Conservation (phyloP, 306 rosid genomes). For the Trifolium fragiferum region DNA sequence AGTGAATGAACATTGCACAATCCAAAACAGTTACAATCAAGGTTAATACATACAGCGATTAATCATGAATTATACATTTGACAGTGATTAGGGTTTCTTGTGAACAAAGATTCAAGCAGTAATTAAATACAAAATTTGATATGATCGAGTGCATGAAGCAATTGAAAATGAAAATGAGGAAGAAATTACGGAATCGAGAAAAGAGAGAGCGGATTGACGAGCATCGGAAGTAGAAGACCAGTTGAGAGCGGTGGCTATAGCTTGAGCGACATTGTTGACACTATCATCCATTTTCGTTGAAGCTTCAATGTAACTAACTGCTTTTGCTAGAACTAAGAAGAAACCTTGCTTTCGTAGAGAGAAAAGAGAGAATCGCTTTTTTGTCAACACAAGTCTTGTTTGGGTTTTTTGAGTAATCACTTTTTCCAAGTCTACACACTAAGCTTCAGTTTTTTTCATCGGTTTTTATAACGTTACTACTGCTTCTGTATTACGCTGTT, state of each 20-base stretch:
- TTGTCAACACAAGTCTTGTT: constrained; percentile 3
- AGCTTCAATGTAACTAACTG: too few relatives aligned
- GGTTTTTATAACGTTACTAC: background rate
- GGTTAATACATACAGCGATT: background rate
- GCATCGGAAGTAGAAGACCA: constrained; percentile 78
- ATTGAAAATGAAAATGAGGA: background rate
- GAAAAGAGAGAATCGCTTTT: background rate
- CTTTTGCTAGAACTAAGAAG: background rate
- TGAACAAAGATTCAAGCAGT: background rate
- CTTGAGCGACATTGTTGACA: constrained; percentile 77
- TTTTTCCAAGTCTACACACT: background rate
- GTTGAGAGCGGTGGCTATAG: constrained; percentile 82
- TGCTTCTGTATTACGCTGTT: constrained; percentile 1
- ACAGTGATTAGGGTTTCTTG: constrained; percentile 46
- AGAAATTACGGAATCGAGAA: constrained; percentile 72
- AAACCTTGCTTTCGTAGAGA: background rate
- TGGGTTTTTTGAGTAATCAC: background rate
- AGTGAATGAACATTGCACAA: constrained; percentile 14
- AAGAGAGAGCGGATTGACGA: constrained; percentile 74
- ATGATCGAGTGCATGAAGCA: constrained; percentile 5
- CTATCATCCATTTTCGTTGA: constrained; percentile 56
- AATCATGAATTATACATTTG: background rate
- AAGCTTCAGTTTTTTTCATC: background rate
- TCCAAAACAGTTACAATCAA: background rate
- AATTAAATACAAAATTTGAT: background rate